phyloP scores from a whole-genome alignment of 805 yeast species.

The Lachancea quebecensis region DNA sequence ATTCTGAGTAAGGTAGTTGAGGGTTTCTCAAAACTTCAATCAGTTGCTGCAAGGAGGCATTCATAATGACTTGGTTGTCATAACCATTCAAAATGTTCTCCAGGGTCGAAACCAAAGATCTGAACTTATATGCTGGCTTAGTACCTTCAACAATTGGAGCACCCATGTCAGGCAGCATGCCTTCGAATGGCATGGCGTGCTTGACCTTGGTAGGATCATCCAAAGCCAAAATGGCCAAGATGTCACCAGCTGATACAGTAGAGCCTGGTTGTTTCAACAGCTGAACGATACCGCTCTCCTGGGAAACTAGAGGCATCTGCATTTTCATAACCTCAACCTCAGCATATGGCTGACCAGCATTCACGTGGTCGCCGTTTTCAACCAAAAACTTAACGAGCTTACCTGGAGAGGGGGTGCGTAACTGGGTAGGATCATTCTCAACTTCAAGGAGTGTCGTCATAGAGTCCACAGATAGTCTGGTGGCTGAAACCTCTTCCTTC shows the following conservation, averaged over 20 bases:
- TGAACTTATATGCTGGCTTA: constrained; percentile 73
- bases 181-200: constrained; percentile 93
- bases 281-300: constrained; percentile 89
- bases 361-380: constrained; percentile 90
- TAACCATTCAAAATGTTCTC: constrained; percentile 80
- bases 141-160: constrained; percentile 76
- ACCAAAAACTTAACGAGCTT: constrained; percentile 88
- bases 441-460: constrained; percentile 90
- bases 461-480: constrained; percentile 89
- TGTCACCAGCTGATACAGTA: constrained; percentile 94
- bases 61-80: constrained; percentile 94
- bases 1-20: constrained; percentile 86
- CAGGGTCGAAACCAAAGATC: constrained; percentile 50
- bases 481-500: constrained; percentile 96
- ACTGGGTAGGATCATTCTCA: constrained; percentile 97
- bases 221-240: constrained; percentile 84
- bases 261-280: constrained; percentile 96
- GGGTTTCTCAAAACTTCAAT: constrained; percentile 69
- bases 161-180: constrained; percentile 85
- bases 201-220: constrained; percentile 97
- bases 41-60: constrained; percentile 66
- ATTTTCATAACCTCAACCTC: constrained; percentile 99
- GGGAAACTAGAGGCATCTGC: constrained; percentile 96
- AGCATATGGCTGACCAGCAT: constrained; percentile 89
- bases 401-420: constrained; percentile 99